Conservation (phyloP, 2,329 filamentous ascomycete species). For the Cladosporium cucumerinum region DNA sequence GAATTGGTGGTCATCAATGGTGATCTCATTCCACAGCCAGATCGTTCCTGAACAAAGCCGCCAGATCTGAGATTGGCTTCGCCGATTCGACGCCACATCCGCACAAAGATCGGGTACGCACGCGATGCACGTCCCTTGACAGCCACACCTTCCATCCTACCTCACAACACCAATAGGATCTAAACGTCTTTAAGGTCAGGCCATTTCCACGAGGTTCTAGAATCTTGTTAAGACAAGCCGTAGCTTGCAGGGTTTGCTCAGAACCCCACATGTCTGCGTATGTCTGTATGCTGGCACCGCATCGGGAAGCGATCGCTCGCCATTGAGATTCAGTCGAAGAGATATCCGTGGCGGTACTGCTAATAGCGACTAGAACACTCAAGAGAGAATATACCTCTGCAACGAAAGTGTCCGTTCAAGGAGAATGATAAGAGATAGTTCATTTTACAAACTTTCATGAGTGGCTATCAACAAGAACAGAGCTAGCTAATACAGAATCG, state of each 20-base stretch:
- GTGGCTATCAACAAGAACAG: neutral
- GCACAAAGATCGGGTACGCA: neutral
- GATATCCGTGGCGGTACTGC: neutral
- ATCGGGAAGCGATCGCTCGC: neutral
- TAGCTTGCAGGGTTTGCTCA: neutral
- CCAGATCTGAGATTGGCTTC: conserved; percentile 8
- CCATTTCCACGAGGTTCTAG: no score
- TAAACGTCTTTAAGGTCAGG: neutral
- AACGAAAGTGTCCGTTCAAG: neutral
- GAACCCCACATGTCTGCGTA: neutral
- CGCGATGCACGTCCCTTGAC: conserved; percentile 10
- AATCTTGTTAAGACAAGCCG: no score
- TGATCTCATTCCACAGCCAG: conserved; percentile 14
- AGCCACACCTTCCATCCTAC: neutral
- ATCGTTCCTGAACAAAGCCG: conserved; percentile 11
- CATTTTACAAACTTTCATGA: neutral
- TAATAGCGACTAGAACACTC: neutral
- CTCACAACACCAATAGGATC: neutral
- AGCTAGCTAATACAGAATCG: neutral
- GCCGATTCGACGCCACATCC: neutral
- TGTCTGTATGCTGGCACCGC: no score
- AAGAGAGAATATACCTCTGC: neutral
- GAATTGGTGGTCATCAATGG: neutral
- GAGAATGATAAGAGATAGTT: neutral
- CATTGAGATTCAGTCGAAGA: neutral